Evolutionary conservation across 2,329 filamentous ascomycete genomes (phyloP).

Genomic region (Microsporum audouinii): DNA sequence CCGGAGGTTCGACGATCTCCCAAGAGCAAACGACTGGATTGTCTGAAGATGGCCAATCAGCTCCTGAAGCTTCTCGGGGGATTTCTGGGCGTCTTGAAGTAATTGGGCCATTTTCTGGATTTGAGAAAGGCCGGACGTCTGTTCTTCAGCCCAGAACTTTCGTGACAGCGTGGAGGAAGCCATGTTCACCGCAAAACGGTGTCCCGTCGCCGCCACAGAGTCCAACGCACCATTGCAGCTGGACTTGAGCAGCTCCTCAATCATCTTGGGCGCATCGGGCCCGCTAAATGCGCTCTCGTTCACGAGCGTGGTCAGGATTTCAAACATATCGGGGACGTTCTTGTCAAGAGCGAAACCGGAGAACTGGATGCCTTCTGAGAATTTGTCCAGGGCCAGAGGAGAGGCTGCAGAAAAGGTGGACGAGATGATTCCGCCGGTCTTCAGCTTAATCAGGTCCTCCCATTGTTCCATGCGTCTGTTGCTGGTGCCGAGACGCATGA

Average conservation of each 20-base stretch:
- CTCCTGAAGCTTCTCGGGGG: slow-evolving; percentile 58
- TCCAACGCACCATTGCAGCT: slow-evolving; percentile 84
- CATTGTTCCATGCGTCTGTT: slow-evolving; percentile 84
- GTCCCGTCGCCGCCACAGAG: slow-evolving; percentile 79
- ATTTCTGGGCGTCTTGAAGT: slow-evolving; percentile 53
- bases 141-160: slow-evolving; percentile 62
- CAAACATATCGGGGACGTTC: slow-evolving; percentile 84
- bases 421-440: slow-evolving; percentile 81
- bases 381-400: slow-evolving; percentile 57
- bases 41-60: slow-evolving; percentile 72
- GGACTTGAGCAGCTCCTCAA: slow-evolving; percentile 75
- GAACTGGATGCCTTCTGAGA: slow-evolving; percentile 71
- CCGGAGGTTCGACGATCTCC: slow-evolving; percentile 56
- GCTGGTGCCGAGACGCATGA: slow-evolving; percentile 87
- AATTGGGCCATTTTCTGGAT: slow-evolving; percentile 72
- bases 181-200: slow-evolving; percentile 72
- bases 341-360: slow-evolving; percentile 79
- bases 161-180: slow-evolving; percentile 69
- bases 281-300: slow-evolving; percentile 83
- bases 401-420: slow-evolving; percentile 74
- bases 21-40: slow-evolving; percentile 69
- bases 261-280: slow-evolving; percentile 65
- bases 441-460: slow-evolving; percentile 90
- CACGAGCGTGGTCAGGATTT: slow-evolving; percentile 67
- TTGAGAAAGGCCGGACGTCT: slow-evolving; percentile 82